Base-by-base conservation (phyloP, 345 rosid genomes). In the Sisymbrium irio region DNA sequence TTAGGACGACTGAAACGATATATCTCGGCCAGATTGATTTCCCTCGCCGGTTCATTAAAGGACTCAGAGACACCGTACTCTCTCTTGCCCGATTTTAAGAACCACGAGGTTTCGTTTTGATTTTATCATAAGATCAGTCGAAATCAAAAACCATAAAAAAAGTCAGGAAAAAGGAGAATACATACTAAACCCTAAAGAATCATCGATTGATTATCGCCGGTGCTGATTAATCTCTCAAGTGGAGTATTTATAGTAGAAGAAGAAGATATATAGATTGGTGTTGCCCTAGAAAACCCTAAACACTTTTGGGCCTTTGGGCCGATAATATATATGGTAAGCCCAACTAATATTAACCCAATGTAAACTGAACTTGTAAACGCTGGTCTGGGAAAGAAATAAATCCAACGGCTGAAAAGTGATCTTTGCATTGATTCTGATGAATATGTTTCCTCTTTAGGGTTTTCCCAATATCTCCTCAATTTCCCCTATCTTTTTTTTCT, bases 41-140 rank as follows among this genome's bases (percentile, higher is more conserved):
- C 67, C 76, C 76, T 77, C 80, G 72, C 62, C 37, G 72, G 53
- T 70, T 77, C 37, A 7, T 10, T 7, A 11, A 27, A 70, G 76
- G 80, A 77, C 71, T 57, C 70, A 77, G 76, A 77, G 80, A 77
- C 76, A 77, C 76, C 79, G 75, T 14, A 63, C 72, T 70, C 76
- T 71, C 72, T 77, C 80, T 64, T 65, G 80, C 76, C 80, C 76
- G 61, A 18, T 63, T 45, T 0, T 0, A 0, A 18, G 0, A 76
- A 62, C 75, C 65, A 22, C 71, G 47, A 76, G 79, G 76, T 13
- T n/a, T n/a, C n/a, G n/a, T n/a, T n/a, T n/a, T n/a, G n/a, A n/a
- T n/a, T n/a, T n/a, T n/a, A n/a, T n/a, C n/a, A n/a, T n/a, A n/a
- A n/a, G n/a, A n/a, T n/a, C n/a, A n/a, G n/a, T n/a, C n/a, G n/a